Evolutionary conservation across 345 rosid species (phyloP), one percentile per base, ranked within the genome.

Genomic region (Clarkia xantiana): DNA sequence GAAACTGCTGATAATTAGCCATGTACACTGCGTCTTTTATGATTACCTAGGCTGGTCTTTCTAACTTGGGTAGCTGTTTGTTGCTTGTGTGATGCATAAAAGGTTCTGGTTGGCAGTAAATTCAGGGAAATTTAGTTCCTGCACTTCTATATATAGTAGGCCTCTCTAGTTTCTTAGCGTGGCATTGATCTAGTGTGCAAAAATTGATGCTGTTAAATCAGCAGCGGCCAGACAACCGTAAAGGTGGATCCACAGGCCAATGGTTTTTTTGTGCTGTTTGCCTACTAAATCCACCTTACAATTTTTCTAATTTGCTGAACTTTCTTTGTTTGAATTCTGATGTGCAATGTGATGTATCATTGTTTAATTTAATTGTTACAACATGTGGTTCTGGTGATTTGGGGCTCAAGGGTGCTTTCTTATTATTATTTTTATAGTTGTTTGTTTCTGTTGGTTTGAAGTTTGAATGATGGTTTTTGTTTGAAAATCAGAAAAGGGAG

Each of bases 401-500:
- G n/a, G n/a, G n/a, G n/a, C n/a, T n/a, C n/a, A n/a, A n/a, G n/a
- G n/a, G n/a, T n/a, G n/a, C n/a, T n/a, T n/a, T n/a, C n/a, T n/a
- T n/a, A n/a, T n/a, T 12, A 0, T 17, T 47, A 13, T 29, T 46
- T 9, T 46, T 18, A 18, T 18, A 17, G 4, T 11, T 10, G 7
- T 13, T 45, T 0, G 38, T 12, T 4, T 11, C 23, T 1, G 14
- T 11, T 6, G 15, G 2, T 5, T 23, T 4, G 14, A 38, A 13
- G 15, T 47, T 23, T 22, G 22, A 17, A 13, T 14, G 0, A 0
- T 44, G 50, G 40, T 16, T 10, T 51, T n/a, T 40, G 11, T n/a
- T 60, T 16, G 25, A 18, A 18, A 20, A 53, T 42, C 70, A 89
- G 97, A 89, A 89, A 85, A 73, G 82, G 71, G 94, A 89, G 52